These are phyloP conservation scores for Helichrysum umbraculigerum DNA, from an alignment of 129 eudicot species.

Conservation along the genomic window DNA sequence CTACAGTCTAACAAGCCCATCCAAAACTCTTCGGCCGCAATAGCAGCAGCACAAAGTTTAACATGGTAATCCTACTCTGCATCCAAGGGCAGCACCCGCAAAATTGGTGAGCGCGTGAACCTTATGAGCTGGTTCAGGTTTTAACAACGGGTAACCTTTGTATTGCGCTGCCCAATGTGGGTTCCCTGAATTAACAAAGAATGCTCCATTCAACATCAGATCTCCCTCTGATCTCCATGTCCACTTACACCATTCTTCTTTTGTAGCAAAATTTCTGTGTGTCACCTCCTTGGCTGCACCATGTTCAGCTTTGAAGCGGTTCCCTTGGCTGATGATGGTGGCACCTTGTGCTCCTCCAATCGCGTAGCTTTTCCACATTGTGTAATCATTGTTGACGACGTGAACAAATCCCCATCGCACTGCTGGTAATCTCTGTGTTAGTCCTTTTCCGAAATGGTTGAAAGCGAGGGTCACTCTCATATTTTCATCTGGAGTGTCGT, in stretches of 20 bases:
- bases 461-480: constrained; percentile 72
- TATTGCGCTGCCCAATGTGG: constrained; percentile 36
- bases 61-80: constrained; percentile 51
- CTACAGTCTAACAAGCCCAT: constrained; percentile 22
- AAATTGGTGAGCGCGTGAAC: constrained; percentile 50
- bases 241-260: constrained; percentile 66
- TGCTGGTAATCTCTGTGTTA: constrained; percentile 84
- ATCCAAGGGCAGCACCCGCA: constrained; percentile 54
- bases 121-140: constrained; percentile 39
- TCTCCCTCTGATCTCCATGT: constrained; percentile 89
- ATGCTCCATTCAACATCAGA: constrained; percentile 75
- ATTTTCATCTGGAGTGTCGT: constrained; percentile 40
- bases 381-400: constrained; percentile 89
- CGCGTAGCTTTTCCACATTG: constrained; percentile 93
- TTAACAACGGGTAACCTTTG: constrained; percentile 29
- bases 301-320: constrained; percentile 80
- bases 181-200: constrained; percentile 65
- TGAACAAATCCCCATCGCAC: constrained; percentile 75
- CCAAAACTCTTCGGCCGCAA: constrained; percentile 9
- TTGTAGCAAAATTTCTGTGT: constrained; percentile 47
- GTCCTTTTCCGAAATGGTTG: constrained; percentile 83
- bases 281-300: constrained; percentile 61
- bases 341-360: constrained; percentile 83
- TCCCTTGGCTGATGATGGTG: constrained; percentile 89
- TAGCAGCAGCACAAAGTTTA: constrained; percentile 30